Evolutionary conservation across 805 yeast species (phyloP), one percentile per base, ranked within the genome.

Genomic region (Pichia sporocuriosa): DNA sequence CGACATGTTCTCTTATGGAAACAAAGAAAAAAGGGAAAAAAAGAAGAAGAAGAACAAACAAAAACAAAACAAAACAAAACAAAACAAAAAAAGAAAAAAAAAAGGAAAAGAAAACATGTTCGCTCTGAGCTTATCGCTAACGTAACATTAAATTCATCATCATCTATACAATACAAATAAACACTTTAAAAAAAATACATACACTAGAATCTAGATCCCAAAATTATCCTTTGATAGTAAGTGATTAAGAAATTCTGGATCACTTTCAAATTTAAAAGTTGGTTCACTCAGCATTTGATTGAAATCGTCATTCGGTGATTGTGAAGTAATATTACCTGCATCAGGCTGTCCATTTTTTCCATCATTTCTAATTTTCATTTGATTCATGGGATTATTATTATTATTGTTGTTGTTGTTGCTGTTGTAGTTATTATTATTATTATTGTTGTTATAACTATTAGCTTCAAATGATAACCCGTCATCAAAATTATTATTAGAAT

Each of bases 161-260:
- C n/a, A n/a, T n/a, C n/a, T n/a, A n/a, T n/a, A n/a, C n/a, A 7
- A 6, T 26, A 26, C 29, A 26, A 11, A 11, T n/a, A n/a, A n/a
- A n/a, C n/a, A n/a, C n/a, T n/a, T n/a, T n/a, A n/a, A n/a, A n/a
- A n/a, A n/a, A n/a, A n/a, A n/a, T n/a, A n/a, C n/a, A n/a, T n/a
- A 13, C 6, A 26, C n/a, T 12, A 35, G 6, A 16, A 15, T 16
- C 37, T 31, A 35, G 26, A 26, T 10, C 8, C 23, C 38, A 6
- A 25, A 32, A 7, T 31, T 23, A 12, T 35, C 29, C 12, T 35
- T 35, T 4, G 51, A 50, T 22, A 53, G 48, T 6, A 48, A 29
- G 6, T 48, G 48, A 21, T 48, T 45, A 20, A 48, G 24, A 24
- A 43, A 48, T 12, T 39, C 44, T 16, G 44, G 44, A 33, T 46